These are phyloP conservation scores for Quercus bicolor DNA, from an alignment of 306 rosid species.

Conservation along the genomic window DNA sequence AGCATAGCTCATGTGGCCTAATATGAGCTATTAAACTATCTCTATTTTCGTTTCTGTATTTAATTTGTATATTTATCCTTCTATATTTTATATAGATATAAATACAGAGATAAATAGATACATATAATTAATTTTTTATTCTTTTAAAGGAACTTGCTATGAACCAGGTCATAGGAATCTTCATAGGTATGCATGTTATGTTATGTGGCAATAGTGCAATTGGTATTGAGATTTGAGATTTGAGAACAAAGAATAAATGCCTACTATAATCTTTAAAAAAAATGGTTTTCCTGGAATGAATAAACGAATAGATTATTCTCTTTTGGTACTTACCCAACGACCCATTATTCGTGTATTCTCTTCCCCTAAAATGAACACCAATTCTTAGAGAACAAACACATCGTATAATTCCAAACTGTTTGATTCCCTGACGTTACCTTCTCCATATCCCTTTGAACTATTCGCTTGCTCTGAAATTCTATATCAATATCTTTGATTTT, in stretches of 20 bases:
- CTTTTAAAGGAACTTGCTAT: background rate
- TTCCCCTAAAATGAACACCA: conserved; percentile 10
- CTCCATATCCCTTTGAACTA: background rate
- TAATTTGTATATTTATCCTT: too few species aligned
- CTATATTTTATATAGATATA: too few species aligned
- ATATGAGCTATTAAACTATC: too few species aligned
- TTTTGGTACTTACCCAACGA: background rate
- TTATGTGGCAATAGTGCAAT: background rate
- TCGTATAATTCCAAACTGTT: conserved; percentile 1
- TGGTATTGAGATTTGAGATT: background rate
- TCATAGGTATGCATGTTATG: background rate
- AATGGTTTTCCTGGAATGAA: background rate
- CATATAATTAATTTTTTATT: background rate
- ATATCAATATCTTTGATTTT: background rate
- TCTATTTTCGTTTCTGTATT: too few species aligned
- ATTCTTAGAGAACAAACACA: conserved; percentile 16
- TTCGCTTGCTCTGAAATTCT: conserved; percentile 8
- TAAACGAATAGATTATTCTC: background rate
- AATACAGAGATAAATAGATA: too few species aligned
- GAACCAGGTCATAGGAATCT: conserved; percentile 10
- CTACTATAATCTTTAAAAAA: background rate
- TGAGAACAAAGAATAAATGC: background rate
- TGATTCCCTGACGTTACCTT: conserved; percentile 11
- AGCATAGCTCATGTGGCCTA: too few species aligned
- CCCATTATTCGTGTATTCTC: background rate